These are phyloP conservation scores for Phytopythium kandeliae DNA, from an alignment of 352 stramenopile genomes.

Conservation along the genomic window DNA sequence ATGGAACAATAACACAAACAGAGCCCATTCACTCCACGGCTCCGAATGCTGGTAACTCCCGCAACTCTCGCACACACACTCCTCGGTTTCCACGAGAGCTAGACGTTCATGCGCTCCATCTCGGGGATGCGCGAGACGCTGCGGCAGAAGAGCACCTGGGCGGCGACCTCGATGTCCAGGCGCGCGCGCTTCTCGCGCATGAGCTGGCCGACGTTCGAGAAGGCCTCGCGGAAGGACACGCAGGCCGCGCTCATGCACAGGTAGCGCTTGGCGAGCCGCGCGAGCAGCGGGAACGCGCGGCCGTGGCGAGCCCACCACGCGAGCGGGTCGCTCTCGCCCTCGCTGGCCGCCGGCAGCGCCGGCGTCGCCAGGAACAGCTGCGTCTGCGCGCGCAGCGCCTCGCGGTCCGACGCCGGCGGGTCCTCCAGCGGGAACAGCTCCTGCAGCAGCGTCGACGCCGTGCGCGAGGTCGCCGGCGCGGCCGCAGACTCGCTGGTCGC, in stretches of 20 bases:
- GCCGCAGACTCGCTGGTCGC: too few species aligned
- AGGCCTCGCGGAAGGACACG: slow-evolving; percentile 69
- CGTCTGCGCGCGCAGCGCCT: slow-evolving; percentile 58
- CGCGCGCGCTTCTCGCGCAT: slow-evolving; percentile 75
- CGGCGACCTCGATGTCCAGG: slow-evolving; percentile 71
- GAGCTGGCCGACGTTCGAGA: slow-evolving; percentile 72
- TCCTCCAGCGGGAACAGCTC: slow-evolving; percentile 64
- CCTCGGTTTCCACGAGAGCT: neutral
- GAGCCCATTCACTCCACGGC: too few species aligned
- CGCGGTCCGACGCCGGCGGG: slow-evolving; percentile 35
- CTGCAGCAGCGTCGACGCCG: slow-evolving; percentile 30
- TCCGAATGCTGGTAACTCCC: too few species aligned
- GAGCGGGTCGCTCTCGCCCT: slow-evolving; percentile 70
- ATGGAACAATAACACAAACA: too few species aligned
- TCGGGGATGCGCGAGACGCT: slow-evolving; percentile 74
- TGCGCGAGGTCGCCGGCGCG: slow-evolving; percentile 1
- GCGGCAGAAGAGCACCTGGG: slow-evolving; percentile 74
- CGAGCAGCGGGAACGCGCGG: slow-evolving; percentile 57
- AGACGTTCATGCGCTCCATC: slow-evolving; percentile 81
- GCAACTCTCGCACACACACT: too few species aligned
- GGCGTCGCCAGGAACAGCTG: slow-evolving; percentile 72
- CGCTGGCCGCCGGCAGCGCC: slow-evolving; percentile 51
- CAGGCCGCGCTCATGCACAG: slow-evolving; percentile 74
- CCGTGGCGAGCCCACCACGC: slow-evolving; percentile 81
- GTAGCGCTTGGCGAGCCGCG: slow-evolving; percentile 68